These are phyloP conservation scores for Ciborinia camelliae DNA, from an alignment of 2,329 filamentous ascomycete genomes.

Conservation along the genomic window DNA sequence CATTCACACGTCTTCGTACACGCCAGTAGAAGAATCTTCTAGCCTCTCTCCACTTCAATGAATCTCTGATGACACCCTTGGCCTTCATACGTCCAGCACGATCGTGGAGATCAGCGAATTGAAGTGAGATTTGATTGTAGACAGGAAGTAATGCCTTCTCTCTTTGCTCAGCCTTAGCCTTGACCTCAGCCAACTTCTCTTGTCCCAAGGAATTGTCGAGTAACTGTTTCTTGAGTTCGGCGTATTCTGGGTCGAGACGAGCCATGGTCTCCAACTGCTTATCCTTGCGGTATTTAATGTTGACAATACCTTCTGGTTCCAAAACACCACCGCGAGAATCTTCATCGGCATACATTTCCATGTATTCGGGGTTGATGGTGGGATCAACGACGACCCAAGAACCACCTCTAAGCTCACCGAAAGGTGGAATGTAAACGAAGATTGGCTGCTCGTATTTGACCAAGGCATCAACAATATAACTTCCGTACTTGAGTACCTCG, in stretches of 20 bases:
- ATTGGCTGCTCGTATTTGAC: slow-evolving; percentile 98
- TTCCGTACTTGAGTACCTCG: slow-evolving; percentile 98
- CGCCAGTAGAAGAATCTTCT: slow-evolving; percentile 99
- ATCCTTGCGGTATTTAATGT: slow-evolving; percentile 97
- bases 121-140: slow-evolving; percentile 90
- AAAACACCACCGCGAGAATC: slow-evolving; percentile 95
- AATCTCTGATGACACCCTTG: slow-evolving; percentile 86
- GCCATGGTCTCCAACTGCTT: slow-evolving; percentile 98
- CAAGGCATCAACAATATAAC: slow-evolving; percentile 96
- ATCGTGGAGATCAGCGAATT: slow-evolving; percentile 97
- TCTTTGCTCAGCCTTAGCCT: slow-evolving; percentile 76
- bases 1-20: slow-evolving; percentile 90
- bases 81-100: slow-evolving; percentile 96
- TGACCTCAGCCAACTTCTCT: slow-evolving; percentile 75
- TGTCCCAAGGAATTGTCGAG: slow-evolving; percentile 60
- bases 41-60: slow-evolving; percentile 81
- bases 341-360: slow-evolving; percentile 99
- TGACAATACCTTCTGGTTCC: slow-evolving; percentile 95
- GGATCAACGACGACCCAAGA: slow-evolving; percentile 99
- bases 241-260: slow-evolving; percentile 82
- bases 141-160: slow-evolving; percentile 89
- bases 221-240: slow-evolving; percentile 75
- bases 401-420: slow-evolving; percentile 94
- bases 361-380: slow-evolving; percentile 91
- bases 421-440: slow-evolving; percentile 98